Base-by-base conservation (phyloP, 495 filamentous ascomycete genomes). In the Amniculicola lignicola region DNA sequence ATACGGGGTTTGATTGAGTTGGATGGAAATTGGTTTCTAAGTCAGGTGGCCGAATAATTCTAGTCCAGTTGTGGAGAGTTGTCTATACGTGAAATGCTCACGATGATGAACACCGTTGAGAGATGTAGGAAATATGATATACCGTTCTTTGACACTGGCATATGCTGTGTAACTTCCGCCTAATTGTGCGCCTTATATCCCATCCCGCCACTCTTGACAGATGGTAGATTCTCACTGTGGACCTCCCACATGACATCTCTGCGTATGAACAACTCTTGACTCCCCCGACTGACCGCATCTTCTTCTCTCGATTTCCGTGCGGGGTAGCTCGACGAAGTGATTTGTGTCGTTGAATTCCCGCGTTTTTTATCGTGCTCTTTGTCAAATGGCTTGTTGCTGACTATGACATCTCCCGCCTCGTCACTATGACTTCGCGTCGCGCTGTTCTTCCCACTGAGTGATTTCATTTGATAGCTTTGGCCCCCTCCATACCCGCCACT, bases 191-290 rank as follows among this genome's bases (percentile, higher is more conserved):
- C n/a, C n/a, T n/a, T n/a, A n/a, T n/a, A n/a, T n/a, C n/a, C n/a
- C n/a, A n/a, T n/a, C n/a, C n/a, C n/a, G n/a, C n/a, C n/a, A n/a
- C n/a, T n/a, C n/a, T n/a, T n/a, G n/a, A n/a, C n/a, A n/a, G n/a
- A n/a, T n/a, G n/a, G 37, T 6, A 37, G 15, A 44, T 56, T 37
- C 52, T 62, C 59, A 31, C 16, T 38, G 2, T 41, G 45, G 11
- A 62, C 53, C 35, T 56, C 53, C 51, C 51, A 62, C 25, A 57
- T 45, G 7, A 62, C 59, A 33, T 62, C 59, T 24, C 59, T 27
- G 10, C 59, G 45, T 15, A 62, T 62, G 21, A 62, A 50, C 19
- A 62, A 21, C 36, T 61, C 59, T 28, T 62, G 52, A 15, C 44
- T 51, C 1, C 36, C 59, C 16, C 46, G 21, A 15, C 45, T 57